Base-by-base conservation (phyloP, 2,329 filamentous ascomycete genomes). In the Sclerotinia spermophila region DNA sequence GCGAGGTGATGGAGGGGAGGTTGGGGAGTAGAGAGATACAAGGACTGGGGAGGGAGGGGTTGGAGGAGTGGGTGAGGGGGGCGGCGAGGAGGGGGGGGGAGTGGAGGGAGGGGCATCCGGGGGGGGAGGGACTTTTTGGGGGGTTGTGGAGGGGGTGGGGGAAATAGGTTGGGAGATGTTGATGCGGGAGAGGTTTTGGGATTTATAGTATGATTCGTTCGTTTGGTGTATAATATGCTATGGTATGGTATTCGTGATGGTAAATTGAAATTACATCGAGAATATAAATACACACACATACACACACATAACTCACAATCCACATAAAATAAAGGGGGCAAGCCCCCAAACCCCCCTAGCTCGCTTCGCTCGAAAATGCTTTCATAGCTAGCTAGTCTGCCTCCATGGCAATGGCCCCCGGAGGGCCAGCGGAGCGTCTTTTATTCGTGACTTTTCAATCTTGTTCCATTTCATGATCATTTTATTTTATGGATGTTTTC, bases 61-160 rank as follows among this genome's bases (percentile, higher is more conserved):
- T 58, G 40, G 65, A 67, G 27, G 65, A 67, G 35, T 67, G 65
- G 65, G 38, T 67, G 0, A 24, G 48, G 65, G 51, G 3, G 48
- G 51, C n/a, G 27, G 65, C 65, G 27, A 44, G 65, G 51, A 45
- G 40, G 53, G 65, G 65, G 38, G 21, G 24, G 27, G 65, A 44
- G 35, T 56, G 48, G 65, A 58, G 65, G 27, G 51, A 30, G 35
- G 24, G 21, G 4, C 59, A 61, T 44, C 40, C 27, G 2, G 65
- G 51, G 27, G 38, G 35, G 3, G 65, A 33, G 53, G 65, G 65
- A 3, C 30, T 58, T 38, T 67, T 56, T 24, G 65, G 65, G 7
- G 53, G 65, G 38, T 67, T 42, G 53, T 56, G 51, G 38, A 61
- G 13, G 40, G 59, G 59, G 0, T 61, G 59, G 59, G 59, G 59